Conservation (phyloP, 495 filamentous ascomycete species). For the Thermochaetoides thermophila region DNA sequence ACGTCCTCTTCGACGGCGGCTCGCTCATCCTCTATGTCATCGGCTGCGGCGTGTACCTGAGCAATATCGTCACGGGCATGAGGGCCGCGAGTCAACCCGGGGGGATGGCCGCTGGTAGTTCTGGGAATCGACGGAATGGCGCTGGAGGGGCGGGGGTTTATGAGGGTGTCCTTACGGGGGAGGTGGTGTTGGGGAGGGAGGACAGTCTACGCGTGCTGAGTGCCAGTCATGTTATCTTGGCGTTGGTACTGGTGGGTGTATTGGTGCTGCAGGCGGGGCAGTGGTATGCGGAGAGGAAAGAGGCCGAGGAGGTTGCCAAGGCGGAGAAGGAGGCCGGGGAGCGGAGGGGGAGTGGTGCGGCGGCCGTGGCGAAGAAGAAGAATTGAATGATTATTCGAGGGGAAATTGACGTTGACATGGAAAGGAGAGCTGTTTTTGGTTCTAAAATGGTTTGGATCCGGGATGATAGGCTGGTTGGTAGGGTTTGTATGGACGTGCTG, state of each 20-base stretch:
- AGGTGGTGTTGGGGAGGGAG: constrained; percentile 49
- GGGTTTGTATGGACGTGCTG: no score
- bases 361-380: constrained; percentile 5
- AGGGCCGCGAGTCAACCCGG: constrained; percentile 43
- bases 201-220: constrained; percentile 80
- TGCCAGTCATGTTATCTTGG: constrained; percentile 92
- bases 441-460: no score
- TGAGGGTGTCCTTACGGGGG: constrained; percentile 24
- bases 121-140: constrained; percentile 8
- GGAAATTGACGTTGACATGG: no score
- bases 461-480: no score
- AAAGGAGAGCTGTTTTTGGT: no score
- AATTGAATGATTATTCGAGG: neutral
- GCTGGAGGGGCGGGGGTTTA: constrained; percentile 26
- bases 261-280: constrained; percentile 90
- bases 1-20: constrained; percentile 93
- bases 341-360: neutral
- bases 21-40: constrained; percentile 82
- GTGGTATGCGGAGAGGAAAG: constrained; percentile 96
- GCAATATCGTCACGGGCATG: constrained; percentile 91
- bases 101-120: neutral
- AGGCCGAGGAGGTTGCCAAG: constrained; percentile 51
- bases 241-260: constrained; percentile 79
- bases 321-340: constrained; percentile 4
- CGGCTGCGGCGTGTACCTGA: constrained; percentile 77